Evolutionary conservation across 805 yeast genomes (phyloP), one percentile per base, ranked within the genome.

Genomic region (Barnettozyma wickerhamii): DNA sequence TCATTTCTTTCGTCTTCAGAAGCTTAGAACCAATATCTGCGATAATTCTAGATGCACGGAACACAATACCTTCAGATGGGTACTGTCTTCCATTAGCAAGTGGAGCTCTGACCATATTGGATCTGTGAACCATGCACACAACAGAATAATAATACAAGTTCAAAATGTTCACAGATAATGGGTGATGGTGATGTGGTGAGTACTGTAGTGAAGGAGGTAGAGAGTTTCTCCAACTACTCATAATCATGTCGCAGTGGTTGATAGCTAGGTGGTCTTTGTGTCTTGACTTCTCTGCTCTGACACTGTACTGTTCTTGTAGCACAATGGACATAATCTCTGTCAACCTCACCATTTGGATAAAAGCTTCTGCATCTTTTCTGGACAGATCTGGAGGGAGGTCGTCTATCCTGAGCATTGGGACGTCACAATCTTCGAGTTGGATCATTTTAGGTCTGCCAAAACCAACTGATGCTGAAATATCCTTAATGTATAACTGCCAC

Each of bases 21-120:
- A 84, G 50, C 42, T 75, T 78, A 36, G 79, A 78, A 21, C 77
- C 70, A 40, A 85, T 79, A 32, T 75, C 68, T 5, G 84, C 73
- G 47, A 84, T 78, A 77, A 82, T 79, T 52, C 85, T 76, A 1
- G 93, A 88, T 1, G 90, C 85, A 59, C 82, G 87, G 67, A 83
- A 84, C 3, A 88, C 84, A 42, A 84, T 81, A 9, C 89, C 86
- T 31, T 55, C 62, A 10, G 59, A 48, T n/a, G 61, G 55, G 36
- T 58, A 56, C 31, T 55, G 56, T 35, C 49, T 52, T 1, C 58
- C 57, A 48, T 58, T 57, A n/a, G 56, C 49, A 36, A 43, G 39
- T 4, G 52, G 41, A 4, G 52, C 69, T 43, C 74, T 64, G 27
- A 74, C 62, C 53, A 82, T 75, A 52, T 82, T 81, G 6, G 87